phyloP scores from a whole-genome alignment of 2,329 filamentous ascomycete species.

The Rutstroemia sp. region DNA sequence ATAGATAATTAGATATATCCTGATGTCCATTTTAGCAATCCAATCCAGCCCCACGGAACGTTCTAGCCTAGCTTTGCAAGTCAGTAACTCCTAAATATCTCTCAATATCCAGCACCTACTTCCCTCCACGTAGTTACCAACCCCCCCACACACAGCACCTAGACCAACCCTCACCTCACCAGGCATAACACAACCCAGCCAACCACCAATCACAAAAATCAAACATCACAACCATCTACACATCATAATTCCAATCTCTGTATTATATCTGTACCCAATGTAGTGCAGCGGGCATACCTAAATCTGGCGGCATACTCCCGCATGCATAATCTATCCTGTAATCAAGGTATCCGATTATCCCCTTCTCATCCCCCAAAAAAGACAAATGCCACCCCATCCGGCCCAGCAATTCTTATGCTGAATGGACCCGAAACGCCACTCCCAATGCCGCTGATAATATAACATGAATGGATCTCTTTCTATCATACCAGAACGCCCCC shows the following conservation, averaged over 20 bases:
- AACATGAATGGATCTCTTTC: constrained; percentile 3
- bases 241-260: neutral
- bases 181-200: too few species aligned
- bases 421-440: constrained; percentile 21
- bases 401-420: neutral
- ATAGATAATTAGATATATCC: too few species aligned
- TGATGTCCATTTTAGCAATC: too few species aligned
- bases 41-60: too few species aligned
- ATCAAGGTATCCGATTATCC: constrained; percentile 1
- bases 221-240: too few species aligned
- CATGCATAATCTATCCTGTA: constrained; percentile 5
- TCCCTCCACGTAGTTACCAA: too few species aligned
- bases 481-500: neutral
- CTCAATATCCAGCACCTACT: too few species aligned
- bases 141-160: too few species aligned
- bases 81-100: too few species aligned
- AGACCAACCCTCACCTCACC: too few species aligned
- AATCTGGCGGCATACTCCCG: neutral
- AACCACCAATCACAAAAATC: too few species aligned
- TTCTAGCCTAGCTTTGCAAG: too few species aligned
- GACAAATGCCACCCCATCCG: neutral
- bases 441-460: constrained; percentile 21
- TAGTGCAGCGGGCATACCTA: neutral
- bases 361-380: neutral
- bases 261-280: neutral